These are phyloP conservation scores for Trifolium dubium DNA, from an alignment of 306 rosid species.

Conservation along the genomic window DNA sequence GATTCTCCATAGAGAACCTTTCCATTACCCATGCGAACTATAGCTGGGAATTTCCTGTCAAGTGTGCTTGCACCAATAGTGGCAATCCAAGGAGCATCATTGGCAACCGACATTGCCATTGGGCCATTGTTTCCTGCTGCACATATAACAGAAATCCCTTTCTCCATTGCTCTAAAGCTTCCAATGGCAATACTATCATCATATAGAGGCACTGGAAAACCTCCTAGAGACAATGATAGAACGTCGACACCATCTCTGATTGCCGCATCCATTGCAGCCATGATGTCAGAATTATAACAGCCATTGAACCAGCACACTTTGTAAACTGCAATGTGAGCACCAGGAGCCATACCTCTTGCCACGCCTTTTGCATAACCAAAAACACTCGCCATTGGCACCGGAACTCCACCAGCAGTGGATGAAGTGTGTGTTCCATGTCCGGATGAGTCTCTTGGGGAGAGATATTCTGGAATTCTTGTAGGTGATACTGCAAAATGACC, in stretches of 20 bases:
- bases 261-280: constrained; percentile 89
- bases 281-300: constrained; percentile 86
- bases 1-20: constrained; percentile 74
- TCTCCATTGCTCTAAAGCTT: constrained; percentile 86
- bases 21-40: constrained; percentile 72
- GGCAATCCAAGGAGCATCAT: constrained; percentile 95
- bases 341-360: constrained; percentile 91
- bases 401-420: constrained; percentile 77
- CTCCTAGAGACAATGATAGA: constrained; percentile 86
- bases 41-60: constrained; percentile 77
- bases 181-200: constrained; percentile 87
- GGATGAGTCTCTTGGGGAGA: constrained; percentile 81
- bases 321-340: constrained; percentile 81
- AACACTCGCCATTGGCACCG: constrained; percentile 64
- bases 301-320: constrained; percentile 94
- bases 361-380: constrained; percentile 81
- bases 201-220: constrained; percentile 75
- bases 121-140: constrained; percentile 96
- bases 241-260: constrained; percentile 83
- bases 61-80: constrained; percentile 87
- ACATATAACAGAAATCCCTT: constrained; percentile 78
- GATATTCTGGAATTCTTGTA: constrained; percentile 59
- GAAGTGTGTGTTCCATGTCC: constrained; percentile 96
- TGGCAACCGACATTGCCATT: constrained; percentile 74
- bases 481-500: constrained; percentile 75